Base-by-base conservation (phyloP, 352 stramenopile species). In the Phytopythium helicoides region DNA sequence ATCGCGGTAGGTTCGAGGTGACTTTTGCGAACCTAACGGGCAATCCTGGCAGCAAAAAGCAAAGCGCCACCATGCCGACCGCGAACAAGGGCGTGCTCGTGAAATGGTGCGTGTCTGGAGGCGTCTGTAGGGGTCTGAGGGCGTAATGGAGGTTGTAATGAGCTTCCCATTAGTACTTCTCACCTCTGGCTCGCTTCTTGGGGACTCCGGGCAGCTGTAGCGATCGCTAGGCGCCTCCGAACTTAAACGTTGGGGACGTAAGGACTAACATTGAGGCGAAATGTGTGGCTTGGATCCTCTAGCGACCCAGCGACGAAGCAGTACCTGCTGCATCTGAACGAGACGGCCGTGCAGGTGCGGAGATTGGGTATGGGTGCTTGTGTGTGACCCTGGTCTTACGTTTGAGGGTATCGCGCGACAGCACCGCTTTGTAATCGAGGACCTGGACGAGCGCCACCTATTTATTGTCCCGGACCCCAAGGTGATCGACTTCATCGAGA, bases 381-480 rank as follows among this genome's bases (percentile, higher is more conserved):
- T 18, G 6, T 6, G 8, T 28, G 15, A 3, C 33, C 28, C 21
- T 33, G 39, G 8, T 53, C 35, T 37, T 14, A 19, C 19, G 21
- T 3, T 33, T n/a, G 10, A 22, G 22, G 4, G 3, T 7, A 16
- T 8, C 5, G 25, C 16, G n/a, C 14, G 15, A 22, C 56, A 90
- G 77, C 76, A 90, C 55, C 76, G 83, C 48, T 94, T 94, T 68
- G 82, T 94, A 58, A 94, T 94, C 54, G 81, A 92, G 69, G 83
- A 94, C 62, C 62, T 94, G 42, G 83, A 94, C 58, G 83, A 94
- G 49, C 83, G 56, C 28, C 83, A 94, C 46, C 55, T 94, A 68
- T 94, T 94, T 84, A 92, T 94, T 64, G 76, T 92, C 42, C 83
- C 83, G 6, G 77, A 92, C 39, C 76, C 75, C 16, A 88, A 88